Evolutionary conservation across 1,139 yeast genomes (phyloP), one percentile per base, ranked within the genome.

Genomic region (Protomyces inouyei): DNA sequence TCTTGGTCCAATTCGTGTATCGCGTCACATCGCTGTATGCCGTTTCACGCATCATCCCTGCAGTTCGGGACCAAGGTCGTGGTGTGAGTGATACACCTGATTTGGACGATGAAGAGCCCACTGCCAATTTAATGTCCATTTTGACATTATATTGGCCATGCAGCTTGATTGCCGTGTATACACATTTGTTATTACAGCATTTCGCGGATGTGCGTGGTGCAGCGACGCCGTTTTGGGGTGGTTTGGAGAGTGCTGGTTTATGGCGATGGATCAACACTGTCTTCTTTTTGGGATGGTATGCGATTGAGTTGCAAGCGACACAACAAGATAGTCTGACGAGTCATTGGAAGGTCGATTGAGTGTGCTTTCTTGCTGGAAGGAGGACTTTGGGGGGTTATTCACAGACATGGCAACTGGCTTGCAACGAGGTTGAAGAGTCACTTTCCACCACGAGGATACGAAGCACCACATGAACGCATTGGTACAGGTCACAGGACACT

Each of bases 221-320:
- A 67, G 69, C 70, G 69, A 68, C 68, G 43, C 61, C 67, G 12
- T 40, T 69, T 52, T 57, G 67, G 36, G 52, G 68, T 55, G 66
- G 71, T 14, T 72, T 76, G 53, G 70, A 70, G 60, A 72, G 79
- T 16, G 88, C 96, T 89, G 90, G 89, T 72, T 88, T 92, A 74
- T 92, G 98, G 98, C 90, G 92, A 71, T 92, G 98, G 98, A 82
- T 88, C 66, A 92, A 92, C 73, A 88, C 92, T 80, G 85, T 85
- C 69, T 83, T 87, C 64, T 88, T 96, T 12, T 78, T 93, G 66
- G 77, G 84, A n/a, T 78, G 93, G 57, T 93, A 93, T 75, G 85
- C 87, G 48, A 79, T 88, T 64, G 98, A 92, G 76, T 78, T 92
- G 32, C 75, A 73, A 59, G 70, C 68, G 59, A 61, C 69, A 54